phyloP scores from a whole-genome alignment of 139 green algal genomes.

The Deuterostichococcus epilithicus region DNA sequence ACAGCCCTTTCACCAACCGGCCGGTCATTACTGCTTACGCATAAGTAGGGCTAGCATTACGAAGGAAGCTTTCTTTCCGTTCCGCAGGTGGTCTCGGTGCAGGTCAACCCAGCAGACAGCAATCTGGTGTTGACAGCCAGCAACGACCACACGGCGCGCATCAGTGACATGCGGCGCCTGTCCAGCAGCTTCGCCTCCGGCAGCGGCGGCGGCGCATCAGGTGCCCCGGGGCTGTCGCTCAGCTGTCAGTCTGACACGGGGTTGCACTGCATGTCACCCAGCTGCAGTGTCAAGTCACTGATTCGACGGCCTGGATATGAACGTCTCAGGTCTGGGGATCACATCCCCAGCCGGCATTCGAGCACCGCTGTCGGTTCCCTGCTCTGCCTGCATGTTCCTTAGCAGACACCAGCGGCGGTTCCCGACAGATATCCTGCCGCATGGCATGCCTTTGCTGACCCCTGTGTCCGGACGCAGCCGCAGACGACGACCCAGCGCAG shows the following conservation, averaged over 20 bases:
- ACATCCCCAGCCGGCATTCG: too few species aligned
- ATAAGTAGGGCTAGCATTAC: neutral
- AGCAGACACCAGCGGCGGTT: slow-evolving; percentile 3
- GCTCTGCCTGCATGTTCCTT: too few species aligned
- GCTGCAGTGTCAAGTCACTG: too few species aligned
- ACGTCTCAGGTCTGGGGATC: too few species aligned
- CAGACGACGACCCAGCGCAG: slow-evolving; percentile 5
- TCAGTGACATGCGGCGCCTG: slow-evolving; percentile 68
- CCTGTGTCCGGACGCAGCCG: too few species aligned
- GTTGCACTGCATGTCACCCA: neutral
- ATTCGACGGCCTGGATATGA: too few species aligned
- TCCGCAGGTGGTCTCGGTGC: slow-evolving; percentile 41
- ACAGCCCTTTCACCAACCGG: neutral
- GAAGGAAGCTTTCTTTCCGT: neutral
- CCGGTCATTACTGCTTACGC: neutral
- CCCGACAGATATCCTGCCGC: slow-evolving; percentile 34
- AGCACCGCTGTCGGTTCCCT: too few species aligned
- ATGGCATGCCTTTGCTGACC: too few species aligned
- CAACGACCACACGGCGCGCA: slow-evolving; percentile 71
- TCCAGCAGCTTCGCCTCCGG: neutral
- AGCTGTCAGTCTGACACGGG: neutral
- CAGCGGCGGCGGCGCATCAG: neutral
- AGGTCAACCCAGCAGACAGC: slow-evolving; percentile 61
- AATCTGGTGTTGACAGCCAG: slow-evolving; percentile 69
- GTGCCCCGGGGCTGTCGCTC: neutral